A percentile compares a stretch with the other conserved stretches of the same genome.
These are phyloP conservation scores for Yamagishiella unicocca DNA, from an alignment of 139 green algal genomes.

Conservation along the genomic window DNA sequence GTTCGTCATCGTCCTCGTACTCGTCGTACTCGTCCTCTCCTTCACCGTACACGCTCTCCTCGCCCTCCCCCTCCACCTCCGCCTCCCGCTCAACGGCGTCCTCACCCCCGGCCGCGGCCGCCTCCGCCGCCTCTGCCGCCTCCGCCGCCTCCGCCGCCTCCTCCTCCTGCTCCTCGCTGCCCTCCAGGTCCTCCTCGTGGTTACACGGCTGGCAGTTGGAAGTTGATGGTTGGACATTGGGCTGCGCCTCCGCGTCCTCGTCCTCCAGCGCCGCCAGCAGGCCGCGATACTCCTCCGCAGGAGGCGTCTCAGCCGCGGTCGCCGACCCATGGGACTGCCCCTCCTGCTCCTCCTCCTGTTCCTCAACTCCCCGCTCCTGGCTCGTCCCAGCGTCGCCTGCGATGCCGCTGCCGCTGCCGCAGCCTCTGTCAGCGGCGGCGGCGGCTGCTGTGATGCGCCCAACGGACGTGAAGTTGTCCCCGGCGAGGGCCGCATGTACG, in stretches of 20 bases:
- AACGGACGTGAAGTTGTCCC: constrained; percentile 10
- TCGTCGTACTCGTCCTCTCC: not conserved
- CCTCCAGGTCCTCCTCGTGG: not conserved
- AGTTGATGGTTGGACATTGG: not conserved
- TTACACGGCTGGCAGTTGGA: not conserved
- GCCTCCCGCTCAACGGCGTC: constrained; percentile 11
- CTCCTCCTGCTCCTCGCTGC: not conserved
- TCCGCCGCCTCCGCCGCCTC: not conserved
- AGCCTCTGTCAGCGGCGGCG: not conserved
- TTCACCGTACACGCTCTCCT: not conserved
- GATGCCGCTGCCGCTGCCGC: not conserved
- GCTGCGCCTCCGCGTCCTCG: not conserved
- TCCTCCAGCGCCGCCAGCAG: constrained; percentile 13
- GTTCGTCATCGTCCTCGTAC: not conserved
- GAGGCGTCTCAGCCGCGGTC: no score
- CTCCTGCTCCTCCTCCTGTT: not conserved
- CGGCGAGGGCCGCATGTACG: not conserved
- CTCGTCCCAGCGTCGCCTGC: not conserved
- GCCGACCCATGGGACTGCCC: not conserved
- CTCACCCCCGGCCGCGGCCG: not conserved
- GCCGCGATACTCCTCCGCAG: constrained; percentile 28
- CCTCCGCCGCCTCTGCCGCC: not conserved
- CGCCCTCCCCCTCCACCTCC: not conserved
- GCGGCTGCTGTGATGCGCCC: not conserved
- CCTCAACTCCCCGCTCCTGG: not conserved